phyloP scores from a whole-genome alignment of 768 basidiomycete genomes.

The Boletales sp. region DNA sequence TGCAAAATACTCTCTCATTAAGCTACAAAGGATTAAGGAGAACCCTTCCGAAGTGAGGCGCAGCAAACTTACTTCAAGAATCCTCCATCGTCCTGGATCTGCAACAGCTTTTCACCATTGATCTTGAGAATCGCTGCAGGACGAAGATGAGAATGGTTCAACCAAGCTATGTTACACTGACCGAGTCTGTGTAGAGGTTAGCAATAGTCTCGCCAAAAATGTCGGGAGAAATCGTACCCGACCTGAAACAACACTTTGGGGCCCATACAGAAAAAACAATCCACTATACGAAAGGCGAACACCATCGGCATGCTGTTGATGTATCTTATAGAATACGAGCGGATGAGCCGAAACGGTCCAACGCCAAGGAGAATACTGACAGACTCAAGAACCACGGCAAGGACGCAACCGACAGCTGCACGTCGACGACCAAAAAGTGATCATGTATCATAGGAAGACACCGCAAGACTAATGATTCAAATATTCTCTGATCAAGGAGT shows the following conservation, averaged over 20 bases:
- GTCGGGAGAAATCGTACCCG: conserved; percentile 49
- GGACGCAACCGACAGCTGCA: conserved; percentile 95
- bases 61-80: conserved; percentile 75
- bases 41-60: not conserved
- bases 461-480: conserved; percentile 87
- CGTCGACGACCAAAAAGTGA: conserved; percentile 86
- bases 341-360: not conserved
- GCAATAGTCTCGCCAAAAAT: not conserved
- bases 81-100: conserved; percentile 94
- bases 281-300: conserved; percentile 95
- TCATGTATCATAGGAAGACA: conserved; percentile 93
- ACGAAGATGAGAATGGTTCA: conserved; percentile 10
- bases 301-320: conserved; percentile 97
- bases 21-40: conserved; percentile 38
- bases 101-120: conserved; percentile 87
- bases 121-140: conserved; percentile 88
- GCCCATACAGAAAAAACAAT: conserved; percentile 99
- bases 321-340: conserved; percentile 43
- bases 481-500: conserved; percentile 96
- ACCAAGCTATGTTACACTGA: conserved; percentile 30
- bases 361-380: conserved; percentile 47
- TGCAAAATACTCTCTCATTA: conserved; percentile 95
- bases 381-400: conserved; percentile 98
- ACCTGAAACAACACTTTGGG: conserved; percentile 99
- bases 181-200: conserved; percentile 45